A percentile compares a stretch with the other conserved stretches of the same genome.
These are phyloP conservation scores for Chlorella sp. DNA, from an alignment of 139 green algal genomes.

Conservation along the genomic window DNA sequence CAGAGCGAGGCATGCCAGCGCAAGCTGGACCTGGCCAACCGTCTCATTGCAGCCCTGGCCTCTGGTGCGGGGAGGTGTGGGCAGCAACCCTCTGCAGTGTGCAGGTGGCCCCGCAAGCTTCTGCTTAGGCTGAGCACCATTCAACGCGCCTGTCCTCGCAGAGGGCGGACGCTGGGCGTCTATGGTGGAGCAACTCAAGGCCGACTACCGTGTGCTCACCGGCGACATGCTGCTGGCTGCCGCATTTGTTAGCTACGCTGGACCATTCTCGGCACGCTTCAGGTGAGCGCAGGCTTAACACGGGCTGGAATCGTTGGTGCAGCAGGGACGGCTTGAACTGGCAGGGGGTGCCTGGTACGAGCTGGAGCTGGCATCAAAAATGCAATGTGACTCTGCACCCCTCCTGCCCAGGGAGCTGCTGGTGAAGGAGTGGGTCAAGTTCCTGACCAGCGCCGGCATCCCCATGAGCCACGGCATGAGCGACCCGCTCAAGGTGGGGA, in stretches of 20 bases:
- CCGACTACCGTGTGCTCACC: conserved; percentile 54
- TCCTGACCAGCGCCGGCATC: not conserved
- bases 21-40: conserved; percentile 86
- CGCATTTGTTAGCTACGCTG: conserved; percentile 89
- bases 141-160: not conserved
- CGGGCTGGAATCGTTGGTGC: too few species aligned
- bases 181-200: conserved; percentile 76
- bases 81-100: too few species aligned
- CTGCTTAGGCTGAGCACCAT: not conserved
- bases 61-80: conserved; percentile 65
- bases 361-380: too few species aligned
- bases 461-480: conserved; percentile 65
- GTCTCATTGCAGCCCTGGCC: conserved; percentile 88
- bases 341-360: too few species aligned
- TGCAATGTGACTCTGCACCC: not conserved
- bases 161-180: conserved; percentile 77
- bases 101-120: too few species aligned
- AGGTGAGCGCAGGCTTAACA: not conserved
- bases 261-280: conserved; percentile 84
- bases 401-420: conserved; percentile 11
- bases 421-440: conserved; percentile 24
- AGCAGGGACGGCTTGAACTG: too few species aligned
- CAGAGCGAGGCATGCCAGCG: conserved; percentile 44
- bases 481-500: conserved; percentile 38
- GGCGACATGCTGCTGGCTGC: conserved; percentile 85